These are phyloP conservation scores for Ceratobasidium theobromae DNA, from an alignment of 1,284 basidiomycete genomes.

Conservation along the genomic window DNA sequence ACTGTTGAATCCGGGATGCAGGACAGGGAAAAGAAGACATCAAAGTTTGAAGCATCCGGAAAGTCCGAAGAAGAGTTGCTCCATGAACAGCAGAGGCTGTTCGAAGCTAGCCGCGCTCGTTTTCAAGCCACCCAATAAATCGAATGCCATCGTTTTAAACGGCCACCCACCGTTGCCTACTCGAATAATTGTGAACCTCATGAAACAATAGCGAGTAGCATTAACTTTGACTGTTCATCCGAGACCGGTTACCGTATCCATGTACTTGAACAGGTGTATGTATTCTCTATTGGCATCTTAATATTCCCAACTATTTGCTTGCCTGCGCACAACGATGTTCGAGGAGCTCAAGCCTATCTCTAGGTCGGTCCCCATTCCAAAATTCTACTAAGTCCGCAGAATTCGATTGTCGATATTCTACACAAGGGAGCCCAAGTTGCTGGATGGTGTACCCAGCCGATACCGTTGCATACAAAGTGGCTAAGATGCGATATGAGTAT, in stretches of 20 bases:
- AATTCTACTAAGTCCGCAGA: constrained; percentile 43
- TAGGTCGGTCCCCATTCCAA: constrained; percentile 73
- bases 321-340: background rate
- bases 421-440: constrained; percentile 69
- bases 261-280: constrained; percentile 23
- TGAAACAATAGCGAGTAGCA: background rate
- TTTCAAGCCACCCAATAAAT: constrained; percentile 38
- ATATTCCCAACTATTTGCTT: background rate
- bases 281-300: constrained; percentile 13
- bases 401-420: constrained; percentile 39
- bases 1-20: constrained; percentile 41
- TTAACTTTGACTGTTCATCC: background rate
- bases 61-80: constrained; percentile 89
- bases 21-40: constrained; percentile 86
- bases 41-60: constrained; percentile 87
- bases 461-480: constrained; percentile 68
- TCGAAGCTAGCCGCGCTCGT: constrained; percentile 75
- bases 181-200: background rate
- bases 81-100: constrained; percentile 85
- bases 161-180: background rate
- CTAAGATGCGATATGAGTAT: constrained; percentile 46
- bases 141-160: background rate
- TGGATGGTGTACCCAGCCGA: constrained; percentile 84
- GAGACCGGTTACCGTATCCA: background rate
- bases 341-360: constrained; percentile 56